phyloP scores from a whole-genome alignment of 768 basidiomycete genomes.

The Lanmaoa rubissima region DNA sequence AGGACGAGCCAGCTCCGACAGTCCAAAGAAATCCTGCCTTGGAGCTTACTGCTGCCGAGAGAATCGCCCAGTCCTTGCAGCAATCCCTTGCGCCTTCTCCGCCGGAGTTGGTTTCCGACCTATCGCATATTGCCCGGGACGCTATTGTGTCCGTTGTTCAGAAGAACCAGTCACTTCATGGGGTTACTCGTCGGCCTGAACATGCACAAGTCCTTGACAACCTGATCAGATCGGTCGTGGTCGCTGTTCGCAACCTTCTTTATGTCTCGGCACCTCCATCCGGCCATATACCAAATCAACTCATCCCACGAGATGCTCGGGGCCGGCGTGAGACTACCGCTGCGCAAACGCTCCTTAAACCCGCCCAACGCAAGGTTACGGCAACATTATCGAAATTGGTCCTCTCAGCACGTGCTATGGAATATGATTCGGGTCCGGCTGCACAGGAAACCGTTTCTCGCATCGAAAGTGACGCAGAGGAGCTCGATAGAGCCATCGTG shows the following conservation, averaged over 20 bases:
- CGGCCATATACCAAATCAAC: slow-evolving; percentile 56
- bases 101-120: slow-evolving; percentile 57
- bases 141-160: slow-evolving; percentile 61
- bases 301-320: slow-evolving; percentile 50
- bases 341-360: slow-evolving; percentile 65
- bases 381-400: slow-evolving; percentile 88
- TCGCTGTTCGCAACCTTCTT: slow-evolving; percentile 77
- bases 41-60: slow-evolving; percentile 65
- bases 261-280: slow-evolving; percentile 61
- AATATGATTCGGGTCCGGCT: slow-evolving; percentile 70
- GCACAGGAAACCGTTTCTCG: slow-evolving; percentile 62
- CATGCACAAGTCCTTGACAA: slow-evolving; percentile 60
- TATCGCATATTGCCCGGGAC: slow-evolving; percentile 55
- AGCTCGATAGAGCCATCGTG: slow-evolving; percentile 68
- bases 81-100: slow-evolving; percentile 54
- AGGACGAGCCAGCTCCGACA: slow-evolving; percentile 16
- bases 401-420: slow-evolving; percentile 85
- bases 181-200: slow-evolving; percentile 46
- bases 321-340: slow-evolving; percentile 43
- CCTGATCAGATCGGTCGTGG: slow-evolving; percentile 59
- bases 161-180: slow-evolving; percentile 52
- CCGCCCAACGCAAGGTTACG: slow-evolving; percentile 81
- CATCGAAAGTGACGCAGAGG: slow-evolving; percentile 73
- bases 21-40: slow-evolving; percentile 23
- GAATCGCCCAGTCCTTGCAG: slow-evolving; percentile 64